A percentile compares a stretch with the other conserved stretches of the same genome.
phyloP scores from a whole-genome alignment of 2,329 filamentous ascomycete genomes.

The Claviceps sp. region DNA sequence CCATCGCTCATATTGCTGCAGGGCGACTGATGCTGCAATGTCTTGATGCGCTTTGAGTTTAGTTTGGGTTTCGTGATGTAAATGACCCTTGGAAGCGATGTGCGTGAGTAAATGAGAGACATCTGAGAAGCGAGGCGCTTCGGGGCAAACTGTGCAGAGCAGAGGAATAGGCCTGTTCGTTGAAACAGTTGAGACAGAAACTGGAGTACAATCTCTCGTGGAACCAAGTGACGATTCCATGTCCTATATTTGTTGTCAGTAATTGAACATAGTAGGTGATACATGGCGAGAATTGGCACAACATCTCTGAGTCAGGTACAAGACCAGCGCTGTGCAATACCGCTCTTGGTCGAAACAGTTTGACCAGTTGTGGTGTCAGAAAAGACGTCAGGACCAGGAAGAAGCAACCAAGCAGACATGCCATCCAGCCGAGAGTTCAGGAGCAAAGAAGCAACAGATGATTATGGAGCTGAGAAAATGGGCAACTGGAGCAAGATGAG shows the following conservation, averaged over 20 bases:
- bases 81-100: slow-evolving; percentile 81
- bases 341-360: not conserved
- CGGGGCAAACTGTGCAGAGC: slow-evolving; percentile 71
- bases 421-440: slow-evolving; percentile 4
- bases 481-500: slow-evolving; percentile 11
- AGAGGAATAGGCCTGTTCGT: slow-evolving; percentile 44
- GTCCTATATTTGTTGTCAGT: slow-evolving; percentile 12
- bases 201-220: slow-evolving; percentile 10
- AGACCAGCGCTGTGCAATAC: slow-evolving; percentile 1
- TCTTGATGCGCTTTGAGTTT: slow-evolving; percentile 60
- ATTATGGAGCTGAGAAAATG: slow-evolving; percentile 11
- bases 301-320: slow-evolving; percentile 3
- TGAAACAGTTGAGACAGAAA: slow-evolving; percentile 11
- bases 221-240: slow-evolving; percentile 24
- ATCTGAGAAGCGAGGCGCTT: slow-evolving; percentile 71
- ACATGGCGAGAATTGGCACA: slow-evolving; percentile 1
- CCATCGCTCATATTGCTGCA: slow-evolving; percentile 66
- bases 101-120: slow-evolving; percentile 87
- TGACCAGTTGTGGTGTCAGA: not conserved
- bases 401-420: slow-evolving; percentile 12
- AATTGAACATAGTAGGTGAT: slow-evolving; percentile 9
- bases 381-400: slow-evolving; percentile 11
- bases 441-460: slow-evolving; percentile 14
- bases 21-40: slow-evolving; percentile 42
- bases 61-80: slow-evolving; percentile 71